Evolutionary conservation across 2,329 filamentous ascomycete genomes (phyloP).

Genomic region (Amauroascus niger): DNA sequence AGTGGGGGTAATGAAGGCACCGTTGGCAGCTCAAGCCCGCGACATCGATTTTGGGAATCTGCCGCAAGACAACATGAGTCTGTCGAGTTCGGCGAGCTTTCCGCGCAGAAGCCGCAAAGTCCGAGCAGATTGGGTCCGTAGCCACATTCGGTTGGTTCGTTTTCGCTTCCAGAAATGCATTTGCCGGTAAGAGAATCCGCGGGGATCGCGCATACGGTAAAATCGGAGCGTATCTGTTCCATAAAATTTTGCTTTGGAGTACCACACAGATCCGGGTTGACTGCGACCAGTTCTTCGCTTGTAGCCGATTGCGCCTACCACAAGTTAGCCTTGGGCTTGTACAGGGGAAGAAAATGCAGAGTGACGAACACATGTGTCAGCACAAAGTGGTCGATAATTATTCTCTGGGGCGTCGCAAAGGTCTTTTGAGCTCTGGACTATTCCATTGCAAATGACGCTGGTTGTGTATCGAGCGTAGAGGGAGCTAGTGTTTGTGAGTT

Average conservation of each 20-base stretch:
- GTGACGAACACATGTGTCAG: constrained; percentile 67
- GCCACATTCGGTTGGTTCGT: constrained; percentile 81
- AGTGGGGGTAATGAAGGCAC: constrained; percentile 50
- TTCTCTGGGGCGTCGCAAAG: constrained; percentile 57
- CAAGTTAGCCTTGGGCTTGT: constrained; percentile 17
- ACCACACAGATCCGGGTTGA: constrained; percentile 63
- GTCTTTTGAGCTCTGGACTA: constrained; percentile 76
- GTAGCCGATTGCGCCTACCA: constrained; percentile 66
- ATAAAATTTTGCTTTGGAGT: constrained; percentile 56
- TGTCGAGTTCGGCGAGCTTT: constrained; percentile 78
- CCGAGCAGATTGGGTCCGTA: constrained; percentile 62
- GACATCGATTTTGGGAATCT: constrained; percentile 62
- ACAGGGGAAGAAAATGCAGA: not conserved
- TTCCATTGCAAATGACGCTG: constrained; percentile 83
- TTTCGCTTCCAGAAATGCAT: constrained; percentile 67
- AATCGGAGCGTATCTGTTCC: constrained; percentile 78
- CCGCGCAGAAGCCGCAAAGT: constrained; percentile 76
- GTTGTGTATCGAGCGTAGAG: constrained; percentile 91
- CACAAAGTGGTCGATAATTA: constrained; percentile 68
- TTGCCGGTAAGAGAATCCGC: constrained; percentile 62
- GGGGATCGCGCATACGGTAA: constrained; percentile 77
- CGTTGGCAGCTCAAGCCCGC: constrained; percentile 65
- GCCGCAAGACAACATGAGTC: constrained; percentile 90
- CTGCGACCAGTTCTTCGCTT: constrained; percentile 76
- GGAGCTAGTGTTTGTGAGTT: constrained; percentile 66